Evolutionary conservation across 345 rosid genomes (phyloP).

Genomic region (Lagerstroemia speciosa): DNA sequence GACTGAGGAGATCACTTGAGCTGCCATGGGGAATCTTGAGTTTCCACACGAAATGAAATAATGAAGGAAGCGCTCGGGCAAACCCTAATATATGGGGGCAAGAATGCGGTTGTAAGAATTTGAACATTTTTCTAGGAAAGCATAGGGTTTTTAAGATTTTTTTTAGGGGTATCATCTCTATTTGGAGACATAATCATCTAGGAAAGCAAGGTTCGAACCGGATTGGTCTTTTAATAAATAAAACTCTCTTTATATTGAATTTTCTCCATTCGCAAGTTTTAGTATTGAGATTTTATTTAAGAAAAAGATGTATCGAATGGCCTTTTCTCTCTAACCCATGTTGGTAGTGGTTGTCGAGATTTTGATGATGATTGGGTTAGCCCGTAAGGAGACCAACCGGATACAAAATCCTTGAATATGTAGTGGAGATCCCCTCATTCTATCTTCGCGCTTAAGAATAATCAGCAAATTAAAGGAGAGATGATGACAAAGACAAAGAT

Average conservation of each 20-base stretch:
- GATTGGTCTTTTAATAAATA: no score
- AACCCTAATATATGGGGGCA: neutral
- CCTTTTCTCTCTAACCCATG: no score
- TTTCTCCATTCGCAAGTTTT: no score
- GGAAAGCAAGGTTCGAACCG: no score
- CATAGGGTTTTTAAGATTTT: no score
- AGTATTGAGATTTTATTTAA: no score
- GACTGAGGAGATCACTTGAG: slow-evolving; percentile 15
- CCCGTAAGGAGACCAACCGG: slow-evolving; percentile 5
- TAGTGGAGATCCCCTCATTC: neutral
- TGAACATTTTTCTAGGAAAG: slow-evolving; percentile 6
- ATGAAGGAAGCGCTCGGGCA: neutral
- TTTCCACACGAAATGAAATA: neutral
- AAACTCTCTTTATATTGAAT: no score
- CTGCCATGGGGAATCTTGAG: slow-evolving; percentile 1
- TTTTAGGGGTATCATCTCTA: no score
- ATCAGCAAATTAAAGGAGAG: neutral
- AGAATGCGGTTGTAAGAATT: neutral
- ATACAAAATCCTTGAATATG: neutral
- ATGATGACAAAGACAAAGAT: no score
- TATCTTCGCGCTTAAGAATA: slow-evolving; percentile 1
- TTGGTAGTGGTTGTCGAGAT: no score
- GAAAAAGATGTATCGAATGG: no score
- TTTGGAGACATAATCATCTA: no score
- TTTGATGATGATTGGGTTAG: slow-evolving; percentile 1